These are phyloP conservation scores for Periconia digitata DNA, from an alignment of 2,329 filamentous ascomycete genomes.

Conservation along the genomic window DNA sequence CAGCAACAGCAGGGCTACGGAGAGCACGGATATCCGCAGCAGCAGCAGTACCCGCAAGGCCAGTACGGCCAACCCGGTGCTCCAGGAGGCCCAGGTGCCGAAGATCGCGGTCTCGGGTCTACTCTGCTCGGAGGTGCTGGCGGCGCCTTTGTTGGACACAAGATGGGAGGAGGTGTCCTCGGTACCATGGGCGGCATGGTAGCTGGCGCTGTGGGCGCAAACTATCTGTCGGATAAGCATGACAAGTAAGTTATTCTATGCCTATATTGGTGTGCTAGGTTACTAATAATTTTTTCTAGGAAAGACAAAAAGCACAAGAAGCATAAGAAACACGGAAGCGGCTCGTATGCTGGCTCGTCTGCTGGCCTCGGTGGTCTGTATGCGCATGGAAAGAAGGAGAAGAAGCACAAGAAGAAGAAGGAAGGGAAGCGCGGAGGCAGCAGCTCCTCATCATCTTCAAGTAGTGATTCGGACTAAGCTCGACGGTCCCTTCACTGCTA, in stretches of 20 bases:
- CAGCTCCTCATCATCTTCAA: constrained; percentile 32
- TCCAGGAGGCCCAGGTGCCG: constrained; percentile 32
- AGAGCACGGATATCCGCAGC: constrained; percentile 37
- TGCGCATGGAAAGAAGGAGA: constrained; percentile 25
- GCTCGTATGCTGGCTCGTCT: constrained; percentile 33
- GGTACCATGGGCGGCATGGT: constrained; percentile 55
- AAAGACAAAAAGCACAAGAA: constrained; percentile 42
- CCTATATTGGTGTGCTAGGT: not conserved
- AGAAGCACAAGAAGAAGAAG: constrained; percentile 34
- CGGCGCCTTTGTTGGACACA: constrained; percentile 58
- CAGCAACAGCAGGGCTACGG: constrained; percentile 29
- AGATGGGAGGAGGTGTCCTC: constrained; percentile 56
- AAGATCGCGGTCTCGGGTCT: constrained; percentile 60
- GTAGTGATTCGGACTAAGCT: constrained; percentile 40
- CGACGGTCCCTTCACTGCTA: too few relatives aligned
- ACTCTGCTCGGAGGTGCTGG: constrained; percentile 56
- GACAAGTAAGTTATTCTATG: constrained; percentile 38
- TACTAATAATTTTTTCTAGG: constrained; percentile 14
- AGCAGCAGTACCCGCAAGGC: constrained; percentile 10
- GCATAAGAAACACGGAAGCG: constrained; percentile 26
- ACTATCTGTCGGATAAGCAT: constrained; percentile 52
- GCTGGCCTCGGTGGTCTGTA: constrained; percentile 40
- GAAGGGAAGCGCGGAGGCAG: constrained; percentile 36
- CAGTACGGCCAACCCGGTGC: constrained; percentile 15
- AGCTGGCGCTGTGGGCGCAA: constrained; percentile 59